These are phyloP conservation scores for Plasmodium gonderi DNA, from an alignment of 169 alveolate genomes.

Conservation along the genomic window DNA sequence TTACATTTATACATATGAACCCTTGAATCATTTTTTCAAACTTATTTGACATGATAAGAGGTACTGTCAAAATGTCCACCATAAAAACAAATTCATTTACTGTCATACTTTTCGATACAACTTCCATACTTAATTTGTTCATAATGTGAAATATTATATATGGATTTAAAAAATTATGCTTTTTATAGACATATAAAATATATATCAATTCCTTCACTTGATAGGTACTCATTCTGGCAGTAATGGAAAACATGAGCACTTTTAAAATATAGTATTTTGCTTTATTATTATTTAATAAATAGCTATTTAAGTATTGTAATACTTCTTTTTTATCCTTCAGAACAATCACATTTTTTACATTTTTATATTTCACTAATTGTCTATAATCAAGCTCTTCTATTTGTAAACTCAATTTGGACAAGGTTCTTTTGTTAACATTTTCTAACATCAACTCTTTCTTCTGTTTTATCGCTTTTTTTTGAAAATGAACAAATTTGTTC, in stretches of 20 bases:
- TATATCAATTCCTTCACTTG: slow-evolving; percentile 56
- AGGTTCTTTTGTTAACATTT: neutral
- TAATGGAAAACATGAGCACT: slow-evolving; percentile 20
- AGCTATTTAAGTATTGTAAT: slow-evolving; percentile 48
- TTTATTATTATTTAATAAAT: slow-evolving; percentile 24
- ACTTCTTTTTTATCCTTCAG: slow-evolving; percentile 14
- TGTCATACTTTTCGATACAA: neutral
- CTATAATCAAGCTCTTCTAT: slow-evolving; percentile 43
- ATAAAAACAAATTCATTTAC: slow-evolving; percentile 42
- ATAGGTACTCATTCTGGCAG: slow-evolving; percentile 4
- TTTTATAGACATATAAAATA: slow-evolving; percentile 38
- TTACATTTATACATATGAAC: slow-evolving; percentile 9
- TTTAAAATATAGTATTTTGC: slow-evolving; percentile 52
- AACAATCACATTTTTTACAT: slow-evolving; percentile 32
- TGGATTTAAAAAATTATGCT: slow-evolving; percentile 40
- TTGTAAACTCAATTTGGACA: slow-evolving; percentile 22
- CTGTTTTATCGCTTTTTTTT: neutral
- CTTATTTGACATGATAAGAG: slow-evolving; percentile 31
- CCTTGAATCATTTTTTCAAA: neutral
- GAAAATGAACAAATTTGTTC: neutral
- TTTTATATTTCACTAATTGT: slow-evolving; percentile 31
- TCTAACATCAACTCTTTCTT: neutral
- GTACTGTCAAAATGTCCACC: slow-evolving; percentile 42
- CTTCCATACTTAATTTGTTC: neutral
- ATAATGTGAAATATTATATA: slow-evolving; percentile 43